Conservation (phyloP, 495 filamentous ascomycete species). For the Xylaria acuta region DNA sequence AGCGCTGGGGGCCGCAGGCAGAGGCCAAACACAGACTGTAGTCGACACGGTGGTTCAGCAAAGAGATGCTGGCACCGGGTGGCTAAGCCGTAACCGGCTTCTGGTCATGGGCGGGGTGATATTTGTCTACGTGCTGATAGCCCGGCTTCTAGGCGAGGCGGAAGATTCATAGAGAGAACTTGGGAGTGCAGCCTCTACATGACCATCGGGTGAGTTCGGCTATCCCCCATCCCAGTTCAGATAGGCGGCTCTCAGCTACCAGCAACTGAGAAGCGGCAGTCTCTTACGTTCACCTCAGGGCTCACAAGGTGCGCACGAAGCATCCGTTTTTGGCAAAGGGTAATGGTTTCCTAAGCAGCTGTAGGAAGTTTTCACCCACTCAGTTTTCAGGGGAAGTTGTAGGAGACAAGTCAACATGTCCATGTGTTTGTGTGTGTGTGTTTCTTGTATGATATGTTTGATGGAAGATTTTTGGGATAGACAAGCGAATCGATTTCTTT, state of each 20-base stretch:
- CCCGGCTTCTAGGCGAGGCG: constrained; percentile 67
- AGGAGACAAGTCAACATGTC: constrained; percentile 6
- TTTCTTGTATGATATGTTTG: constrained; percentile 20
- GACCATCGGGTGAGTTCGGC: neutral
- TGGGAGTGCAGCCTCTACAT: neutral
- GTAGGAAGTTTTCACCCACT: neutral
- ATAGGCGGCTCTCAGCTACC: neutral
- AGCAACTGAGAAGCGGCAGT: neutral
- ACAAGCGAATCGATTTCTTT: constrained; percentile 23
- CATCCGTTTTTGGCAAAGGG: neutral
- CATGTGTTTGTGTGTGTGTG: neutral
- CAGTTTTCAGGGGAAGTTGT: neutral
- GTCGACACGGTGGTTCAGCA: constrained; percentile 75
- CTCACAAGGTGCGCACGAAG: neutral
- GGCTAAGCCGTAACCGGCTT: constrained; percentile 79
- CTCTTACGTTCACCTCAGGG: neutral
- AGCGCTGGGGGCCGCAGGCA: constrained; percentile 69
- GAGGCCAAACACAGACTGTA: constrained; percentile 77
- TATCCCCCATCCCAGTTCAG: neutral
- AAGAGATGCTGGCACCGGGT: constrained; percentile 80
- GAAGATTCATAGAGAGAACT: constrained; percentile 10
- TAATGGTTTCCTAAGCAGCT: neutral
- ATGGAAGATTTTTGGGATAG: constrained; percentile 9
- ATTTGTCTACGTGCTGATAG: constrained; percentile 80
- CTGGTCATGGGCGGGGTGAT: constrained; percentile 69